Base-by-base conservation (phyloP, 139 green algal species). In the Raphidocelis subcapitata region DNA sequence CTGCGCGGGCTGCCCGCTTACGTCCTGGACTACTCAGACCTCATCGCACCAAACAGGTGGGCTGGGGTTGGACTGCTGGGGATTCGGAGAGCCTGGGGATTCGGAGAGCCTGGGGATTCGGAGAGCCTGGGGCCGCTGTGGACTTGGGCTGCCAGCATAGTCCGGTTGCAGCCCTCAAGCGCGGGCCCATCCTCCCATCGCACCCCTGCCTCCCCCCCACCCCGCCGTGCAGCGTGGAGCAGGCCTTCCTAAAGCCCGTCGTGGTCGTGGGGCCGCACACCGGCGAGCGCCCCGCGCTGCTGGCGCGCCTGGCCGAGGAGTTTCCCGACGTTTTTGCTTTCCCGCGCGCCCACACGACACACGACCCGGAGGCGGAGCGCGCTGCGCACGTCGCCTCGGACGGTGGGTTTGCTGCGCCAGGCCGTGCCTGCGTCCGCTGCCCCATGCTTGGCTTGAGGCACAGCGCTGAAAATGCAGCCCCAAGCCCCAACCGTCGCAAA, bases 1-100 rank as follows among this genome's bases (percentile, higher is more conserved):
- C 74, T 95, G 62, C 72, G 81, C 3, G 89, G 89, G 1, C 77
- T 93, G 46, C 89, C 89, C 24, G 79, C 84, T 2, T 91, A 95
- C 69, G 85, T 95, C 55, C 81, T 95, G 52, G 89, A 93, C 81
- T 95, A 95, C 79, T 85, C 86, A 4, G 89, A 95, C 73, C 74
- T 95, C 3, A 93, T 95, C 46, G 76, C 88, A 23, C 83, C 86
- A 36, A 93, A 92, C 76, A 76, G 84, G 75, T 79, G 1, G n/a
- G 37, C 29, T 24, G 20, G 32, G 14, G 33, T n/a, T 41, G 41
- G 41, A 8, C 12, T 49, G 8, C 12, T 20, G 41, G 41, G 41
- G 41, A 8, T n/a, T n/a, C n/a, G n/a, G n/a, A n/a, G n/a, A n/a
- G n/a, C n/a, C n/a, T n/a, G n/a, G n/a, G n/a, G n/a, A n/a, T n/a